These are phyloP conservation scores for Boletus sp. DNA, from an alignment of 768 basidiomycete genomes.

Conservation along the genomic window DNA sequence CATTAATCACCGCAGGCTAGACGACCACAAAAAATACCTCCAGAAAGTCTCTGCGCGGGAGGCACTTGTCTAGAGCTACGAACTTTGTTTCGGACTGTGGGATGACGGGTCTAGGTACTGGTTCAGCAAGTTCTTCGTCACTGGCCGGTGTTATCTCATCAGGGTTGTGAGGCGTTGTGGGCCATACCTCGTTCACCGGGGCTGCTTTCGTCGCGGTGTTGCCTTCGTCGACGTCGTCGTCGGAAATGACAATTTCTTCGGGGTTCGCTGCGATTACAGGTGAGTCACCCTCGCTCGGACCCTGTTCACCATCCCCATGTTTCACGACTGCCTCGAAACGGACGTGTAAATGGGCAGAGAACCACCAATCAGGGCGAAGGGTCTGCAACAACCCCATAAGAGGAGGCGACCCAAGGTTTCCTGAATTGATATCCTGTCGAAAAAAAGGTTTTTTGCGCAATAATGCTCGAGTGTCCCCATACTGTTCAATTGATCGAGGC, in stretches of 20 bases:
- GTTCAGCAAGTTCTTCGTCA: conserved; percentile 43
- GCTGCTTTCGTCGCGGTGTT: neutral
- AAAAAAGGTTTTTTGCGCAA: conserved; percentile 79
- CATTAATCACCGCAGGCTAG: neutral
- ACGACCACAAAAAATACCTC: conserved; percentile 49
- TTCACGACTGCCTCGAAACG: conserved; percentile 72
- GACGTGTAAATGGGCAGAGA: conserved; percentile 86
- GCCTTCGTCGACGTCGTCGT: conserved; percentile 29
- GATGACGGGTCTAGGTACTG: conserved; percentile 28
- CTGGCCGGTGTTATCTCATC: conserved; percentile 51
- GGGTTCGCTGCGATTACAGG: conserved; percentile 23
- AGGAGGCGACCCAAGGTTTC: conserved; percentile 82
- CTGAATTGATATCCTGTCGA: conserved; percentile 58
- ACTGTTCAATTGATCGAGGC: conserved; percentile 81
- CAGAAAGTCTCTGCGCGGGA: conserved; percentile 70
- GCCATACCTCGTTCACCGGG: conserved; percentile 34
- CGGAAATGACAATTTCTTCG: conserved; percentile 40
- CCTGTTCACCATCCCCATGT: conserved; percentile 33
- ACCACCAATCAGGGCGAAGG: conserved; percentile 85
- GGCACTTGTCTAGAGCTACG: conserved; percentile 88
- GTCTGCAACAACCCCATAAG: conserved; percentile 70
- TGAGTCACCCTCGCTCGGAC: neutral
- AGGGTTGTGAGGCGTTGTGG: conserved; percentile 38
- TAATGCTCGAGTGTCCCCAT: conserved; percentile 66
- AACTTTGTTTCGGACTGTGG: conserved; percentile 58